Evolutionary conservation across 495 filamentous ascomycete genomes (phyloP), one percentile per base, ranked within the genome.

Genomic region (Platismatia glauca): DNA sequence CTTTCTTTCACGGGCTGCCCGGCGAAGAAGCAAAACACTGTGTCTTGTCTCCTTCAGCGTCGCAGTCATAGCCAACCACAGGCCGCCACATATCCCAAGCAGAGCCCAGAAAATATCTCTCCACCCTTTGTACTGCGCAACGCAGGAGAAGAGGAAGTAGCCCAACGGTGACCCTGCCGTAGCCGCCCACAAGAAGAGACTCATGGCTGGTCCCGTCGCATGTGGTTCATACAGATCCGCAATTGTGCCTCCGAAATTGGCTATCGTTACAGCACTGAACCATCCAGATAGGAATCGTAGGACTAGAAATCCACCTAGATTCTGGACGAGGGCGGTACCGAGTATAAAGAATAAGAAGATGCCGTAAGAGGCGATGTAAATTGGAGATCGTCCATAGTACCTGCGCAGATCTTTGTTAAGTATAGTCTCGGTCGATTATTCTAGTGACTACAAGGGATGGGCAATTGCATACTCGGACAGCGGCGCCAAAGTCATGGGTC

Each of bases 31-130:
- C 18, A 75, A 55, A 16, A 73, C 63, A 38, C 71, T 71, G 64
- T 79, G 76, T 16, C 76, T 70, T 7, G 77, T 81, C 67, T 81
- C 78, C 9, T 71, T 73, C 7, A 79, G 68, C 2, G 74, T 75
- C 34, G 74, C 16, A 22, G 73, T 69, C 43, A 77, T 69, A 3
- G 77, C 29, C 24, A 80, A 58, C 75, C 73, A 78, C 43, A 76
- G 64, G 3, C 71, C 76, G 35, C 75, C 76, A n/a, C 73, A 75
- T 39, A 79, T 75, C 16, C 75, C 76, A 66, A 81, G 73, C 20
- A 79, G 65, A 34, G 77, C 71, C 78, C 76, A 81, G 67, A 80
- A 78, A 20, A 78, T 72, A 67, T 68, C 72, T 33, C 73, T 68
- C 72, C 74, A 77, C 31, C 68, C 71, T 4, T 63, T 61, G 39